Conservation (phyloP, 768 basidiomycete species). For the Phanerochaete sordida region DNA sequence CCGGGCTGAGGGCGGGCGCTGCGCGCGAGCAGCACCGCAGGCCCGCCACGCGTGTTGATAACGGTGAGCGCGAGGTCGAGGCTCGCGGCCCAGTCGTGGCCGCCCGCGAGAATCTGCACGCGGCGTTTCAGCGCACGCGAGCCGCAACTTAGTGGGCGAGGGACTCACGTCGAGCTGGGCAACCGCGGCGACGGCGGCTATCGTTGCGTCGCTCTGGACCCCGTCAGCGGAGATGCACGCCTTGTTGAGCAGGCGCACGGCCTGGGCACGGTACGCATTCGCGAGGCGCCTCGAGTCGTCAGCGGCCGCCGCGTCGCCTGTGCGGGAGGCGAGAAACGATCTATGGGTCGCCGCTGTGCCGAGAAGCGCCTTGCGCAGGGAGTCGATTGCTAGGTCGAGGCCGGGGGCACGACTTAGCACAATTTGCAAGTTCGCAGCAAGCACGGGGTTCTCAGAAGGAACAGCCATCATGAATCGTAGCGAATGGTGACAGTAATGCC, state of each 20-base stretch:
- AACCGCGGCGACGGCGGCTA: slow-evolving; percentile 27
- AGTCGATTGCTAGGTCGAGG: slow-evolving; percentile 34
- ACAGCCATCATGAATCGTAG: slow-evolving; percentile 45
- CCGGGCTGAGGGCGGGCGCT: slow-evolving; percentile 21
- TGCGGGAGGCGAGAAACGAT: slow-evolving; percentile 36
- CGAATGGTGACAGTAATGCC: slow-evolving; percentile 41
- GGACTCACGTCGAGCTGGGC: slow-evolving; percentile 35
- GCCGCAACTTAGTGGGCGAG: background rate
- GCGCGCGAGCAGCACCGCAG: slow-evolving; percentile 33
- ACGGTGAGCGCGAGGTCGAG: slow-evolving; percentile 35
- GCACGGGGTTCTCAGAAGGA: slow-evolving; percentile 40
- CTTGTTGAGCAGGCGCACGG: slow-evolving; percentile 30
- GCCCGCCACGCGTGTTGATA: slow-evolving; percentile 40
- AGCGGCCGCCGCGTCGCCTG: slow-evolving; percentile 19
- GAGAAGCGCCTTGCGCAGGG: slow-evolving; percentile 35
- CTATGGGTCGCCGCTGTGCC: slow-evolving; percentile 41
- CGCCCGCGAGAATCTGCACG: slow-evolving; percentile 40
- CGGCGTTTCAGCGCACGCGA: background rate
- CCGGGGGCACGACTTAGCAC: slow-evolving; percentile 37
- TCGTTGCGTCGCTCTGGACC: slow-evolving; percentile 25
- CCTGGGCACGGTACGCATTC: slow-evolving; percentile 30
- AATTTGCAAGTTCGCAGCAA: slow-evolving; percentile 38
- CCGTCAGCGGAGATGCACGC: slow-evolving; percentile 30
- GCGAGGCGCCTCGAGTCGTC: slow-evolving; percentile 34
- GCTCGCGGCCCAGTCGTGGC: slow-evolving; percentile 35